Base-by-base conservation (phyloP, 176 grass and related monocot genomes). In the Triticum turgidum region DNA sequence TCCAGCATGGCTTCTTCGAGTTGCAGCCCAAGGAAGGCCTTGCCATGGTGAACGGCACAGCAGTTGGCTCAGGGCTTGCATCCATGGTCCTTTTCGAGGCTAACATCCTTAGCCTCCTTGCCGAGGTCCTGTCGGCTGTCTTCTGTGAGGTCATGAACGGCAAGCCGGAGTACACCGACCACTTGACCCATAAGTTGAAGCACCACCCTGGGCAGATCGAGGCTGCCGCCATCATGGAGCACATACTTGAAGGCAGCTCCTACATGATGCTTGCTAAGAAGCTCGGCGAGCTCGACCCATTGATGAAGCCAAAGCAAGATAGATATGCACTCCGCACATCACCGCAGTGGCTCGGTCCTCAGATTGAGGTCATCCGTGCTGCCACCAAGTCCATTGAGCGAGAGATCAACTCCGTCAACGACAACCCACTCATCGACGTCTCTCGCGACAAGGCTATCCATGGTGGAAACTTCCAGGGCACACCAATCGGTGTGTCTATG, bases 231-330 rank as follows among this genome's bases (percentile, higher is more conserved):
- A 92, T 97, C 79, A 97, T 97, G 95, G 94, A 97, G 78, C 92
- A 97, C 73, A 73, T 97, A n/a, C 61, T 97, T 0, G 94, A 94
- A 0, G 94, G 94, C 2, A 97, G 94, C 90, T 92, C 88, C 8
- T 97, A 93, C 85, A 91, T 95, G 89, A 82, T 38, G 85, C 88
- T 90, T 21, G 91, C 92, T 3, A 89, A 91, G 87, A 90, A 93
- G 85, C 39, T 95, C 10, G 89, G 90, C n/a, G 95, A 93, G 54
- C 87, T 92, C 35, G 92, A 97, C 78, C 92, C 95, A 0, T 0
- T 97, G 18, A 90, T 95, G 92, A 97, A 95, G 89, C 95, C 95
- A 32, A 97, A 97, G 82, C 95, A 97, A 77, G 95, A 97, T 86
- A 69, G 95, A 35, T 97, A 97, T 65, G 95, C 95, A 41, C 95